Evolutionary conservation across 2,329 filamentous ascomycete genomes (phyloP).

Genomic region (Sphaerulina vaccinii): DNA sequence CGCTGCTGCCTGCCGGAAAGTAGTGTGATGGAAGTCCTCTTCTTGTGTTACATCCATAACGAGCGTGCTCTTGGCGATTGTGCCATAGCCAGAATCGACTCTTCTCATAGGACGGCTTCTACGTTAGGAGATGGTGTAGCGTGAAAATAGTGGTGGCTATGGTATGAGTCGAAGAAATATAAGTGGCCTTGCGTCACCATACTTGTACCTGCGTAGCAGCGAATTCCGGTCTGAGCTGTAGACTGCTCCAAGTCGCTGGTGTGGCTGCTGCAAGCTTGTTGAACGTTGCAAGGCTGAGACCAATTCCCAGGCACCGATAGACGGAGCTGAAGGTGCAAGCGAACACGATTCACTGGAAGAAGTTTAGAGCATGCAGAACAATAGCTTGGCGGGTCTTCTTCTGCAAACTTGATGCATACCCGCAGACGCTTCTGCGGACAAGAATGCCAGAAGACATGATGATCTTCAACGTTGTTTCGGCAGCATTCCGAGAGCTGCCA

Average conservation of each 20-base stretch:
- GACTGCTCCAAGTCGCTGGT: not conserved
- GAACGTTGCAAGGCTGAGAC: not conserved
- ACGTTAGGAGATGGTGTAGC: not conserved
- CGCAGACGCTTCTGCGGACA: too few relatives aligned
- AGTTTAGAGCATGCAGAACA: not conserved
- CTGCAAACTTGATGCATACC: not conserved
- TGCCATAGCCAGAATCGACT: constrained; percentile 1
- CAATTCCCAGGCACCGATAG: not conserved
- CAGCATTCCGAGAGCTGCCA: too few relatives aligned
- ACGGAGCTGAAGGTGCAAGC: not conserved
- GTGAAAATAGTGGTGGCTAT: not conserved
- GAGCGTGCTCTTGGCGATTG: constrained; percentile 3
- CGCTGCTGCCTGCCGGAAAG: not conserved
- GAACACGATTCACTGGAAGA: not conserved
- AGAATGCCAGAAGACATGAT: too few relatives aligned
- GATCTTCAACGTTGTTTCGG: too few relatives aligned
- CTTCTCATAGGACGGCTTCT: not conserved
- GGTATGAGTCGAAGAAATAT: not conserved
- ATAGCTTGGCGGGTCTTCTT: not conserved
- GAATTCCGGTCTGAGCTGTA: not conserved
- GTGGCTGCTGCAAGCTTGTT: not conserved
- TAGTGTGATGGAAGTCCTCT: not conserved
- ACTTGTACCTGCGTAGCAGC: not conserved
- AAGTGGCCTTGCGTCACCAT: not conserved
- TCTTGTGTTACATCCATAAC: not conserved